Evolutionary conservation across 331 rosid genomes (phyloP), one percentile per base, ranked within the genome.

Genomic region (Malus hybrid): DNA sequence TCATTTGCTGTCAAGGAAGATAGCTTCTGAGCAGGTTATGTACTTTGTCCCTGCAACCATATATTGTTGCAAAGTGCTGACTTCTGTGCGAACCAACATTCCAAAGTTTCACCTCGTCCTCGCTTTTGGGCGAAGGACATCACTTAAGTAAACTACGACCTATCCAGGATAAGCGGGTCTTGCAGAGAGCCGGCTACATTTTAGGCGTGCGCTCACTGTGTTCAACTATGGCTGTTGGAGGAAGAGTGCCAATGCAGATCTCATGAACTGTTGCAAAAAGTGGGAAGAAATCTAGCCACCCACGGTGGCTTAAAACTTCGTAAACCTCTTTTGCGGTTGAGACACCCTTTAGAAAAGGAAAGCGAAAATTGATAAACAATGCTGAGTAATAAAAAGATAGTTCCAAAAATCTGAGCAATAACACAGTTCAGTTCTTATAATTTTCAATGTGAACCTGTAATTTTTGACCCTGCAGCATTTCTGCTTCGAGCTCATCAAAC

Each of bases 391-490:
- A 39, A 39, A 39, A 39, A 9, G 46, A 9, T 9, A 39, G 46
- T 39, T 39, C 12, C 10, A 0, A 39, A 61, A 62, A 2, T 60
- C 6, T 7, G 11, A 34, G 24, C 4, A 72, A 72, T 39, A 64
- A 28, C 66, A 18, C 18, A 18, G 46, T 44, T 52, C 6, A 57
- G 52, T 29, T 70, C 34, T 22, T 15, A 16, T 18, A 54, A 67
- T 74, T 80, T 27, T 28, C 12, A 78, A 31, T 80, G 57, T 19
- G 12, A 60, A 90, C 98, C 98, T 95, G 98, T 86, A 92, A 84
- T 86, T 90, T 93, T 83, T 93, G 98, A 85, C 98, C 98, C 78
- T 75, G 87, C 72, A 91, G 82, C 93, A 91, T 82, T 65, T 90
- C 89, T 50, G 87, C 89, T 86, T 93, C 98, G 75, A 91, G 97